phyloP scores from a whole-genome alignment of 192 early-diverging fungal species.

The Coemansia sp. region DNA sequence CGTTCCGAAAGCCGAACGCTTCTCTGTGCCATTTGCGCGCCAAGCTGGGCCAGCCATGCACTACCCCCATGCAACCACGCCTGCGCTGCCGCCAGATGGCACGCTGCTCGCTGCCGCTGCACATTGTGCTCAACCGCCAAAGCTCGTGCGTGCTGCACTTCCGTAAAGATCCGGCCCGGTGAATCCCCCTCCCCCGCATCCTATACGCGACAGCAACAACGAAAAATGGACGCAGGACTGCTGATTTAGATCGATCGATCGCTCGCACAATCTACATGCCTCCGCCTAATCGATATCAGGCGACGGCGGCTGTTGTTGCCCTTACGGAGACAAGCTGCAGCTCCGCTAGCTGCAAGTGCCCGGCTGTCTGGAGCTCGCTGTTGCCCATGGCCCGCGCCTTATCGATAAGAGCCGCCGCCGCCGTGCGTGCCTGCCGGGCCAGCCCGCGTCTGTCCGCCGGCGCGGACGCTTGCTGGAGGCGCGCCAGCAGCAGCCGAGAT shows the following conservation, averaged over 20 bases:
- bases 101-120: conserved; percentile 2
- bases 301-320: background rate
- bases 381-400: conserved; percentile 14
- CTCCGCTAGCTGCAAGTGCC: conserved; percentile 15
- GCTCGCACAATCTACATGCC: background rate
- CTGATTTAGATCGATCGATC: no score
- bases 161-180: conserved; percentile 12
- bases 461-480: background rate
- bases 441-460: no score
- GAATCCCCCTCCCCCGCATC: no score
- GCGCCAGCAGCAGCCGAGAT: conserved; percentile 6
- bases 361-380: conserved; percentile 9
- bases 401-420: conserved; percentile 10
- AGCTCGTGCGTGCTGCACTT: conserved; percentile 7
- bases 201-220: no score
- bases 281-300: background rate
- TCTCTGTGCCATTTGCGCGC: background rate
- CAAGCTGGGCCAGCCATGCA: conserved; percentile 8
- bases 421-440: background rate
- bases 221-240: no score
- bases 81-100: conserved; percentile 10
- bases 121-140: conserved; percentile 18
- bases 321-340: conserved; percentile 1
- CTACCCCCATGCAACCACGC: conserved; percentile 17
- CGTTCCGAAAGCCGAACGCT: conserved; percentile 3